Percentiles rank a stretch among this genome's conserved stretches.
These are phyloP conservation scores for Diplotaxis tenuifolia DNA, from an alignment of 345 rosid genomes.

Conservation along the genomic window DNA sequence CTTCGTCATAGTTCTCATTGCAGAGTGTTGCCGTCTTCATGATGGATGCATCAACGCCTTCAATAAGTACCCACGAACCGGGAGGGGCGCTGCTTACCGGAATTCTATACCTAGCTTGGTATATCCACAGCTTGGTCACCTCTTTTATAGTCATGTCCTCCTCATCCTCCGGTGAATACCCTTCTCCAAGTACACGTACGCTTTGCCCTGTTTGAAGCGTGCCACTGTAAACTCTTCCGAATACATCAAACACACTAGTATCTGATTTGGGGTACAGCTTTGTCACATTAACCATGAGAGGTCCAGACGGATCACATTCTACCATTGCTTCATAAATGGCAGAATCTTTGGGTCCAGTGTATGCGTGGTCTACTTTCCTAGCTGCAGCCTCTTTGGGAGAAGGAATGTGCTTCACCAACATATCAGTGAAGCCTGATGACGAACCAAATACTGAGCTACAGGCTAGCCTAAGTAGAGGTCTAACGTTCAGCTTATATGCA, in stretches of 20 bases:
- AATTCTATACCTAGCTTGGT: constrained; percentile 90
- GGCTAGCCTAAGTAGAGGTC: constrained; percentile 87
- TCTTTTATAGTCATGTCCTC: constrained; percentile 96
- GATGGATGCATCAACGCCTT: constrained; percentile 95
- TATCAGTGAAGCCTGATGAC: constrained; percentile 92
- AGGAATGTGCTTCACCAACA: constrained; percentile 93
- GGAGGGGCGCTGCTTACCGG: constrained; percentile 95
- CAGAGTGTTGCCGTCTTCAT: constrained; percentile 97
- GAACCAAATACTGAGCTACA: constrained; percentile 94
- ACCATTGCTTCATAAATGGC: constrained; percentile 73
- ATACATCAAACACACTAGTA: constrained; percentile 94
- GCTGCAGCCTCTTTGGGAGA: constrained; percentile 86
- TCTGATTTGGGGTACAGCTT: constrained; percentile 96
- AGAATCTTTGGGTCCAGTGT: constrained; percentile 80
- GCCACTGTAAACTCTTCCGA: constrained; percentile 93
- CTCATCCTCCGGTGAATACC: constrained; percentile 96
- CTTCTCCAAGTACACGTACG: constrained; percentile 87
- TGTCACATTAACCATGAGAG: constrained; percentile 93
- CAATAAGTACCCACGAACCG: constrained; percentile 96
- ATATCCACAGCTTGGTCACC: constrained; percentile 92
- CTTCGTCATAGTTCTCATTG: constrained; percentile 67
- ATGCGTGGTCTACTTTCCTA: constrained; percentile 75
- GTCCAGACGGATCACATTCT: constrained; percentile 86
- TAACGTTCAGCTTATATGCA: constrained; percentile 85
- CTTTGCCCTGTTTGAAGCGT: constrained; percentile 91